Percentiles rank a stretch among this genome's conserved stretches.
Conservation (phyloP, 495 filamentous ascomycete genomes). For the Trichoderma reesei region DNA sequence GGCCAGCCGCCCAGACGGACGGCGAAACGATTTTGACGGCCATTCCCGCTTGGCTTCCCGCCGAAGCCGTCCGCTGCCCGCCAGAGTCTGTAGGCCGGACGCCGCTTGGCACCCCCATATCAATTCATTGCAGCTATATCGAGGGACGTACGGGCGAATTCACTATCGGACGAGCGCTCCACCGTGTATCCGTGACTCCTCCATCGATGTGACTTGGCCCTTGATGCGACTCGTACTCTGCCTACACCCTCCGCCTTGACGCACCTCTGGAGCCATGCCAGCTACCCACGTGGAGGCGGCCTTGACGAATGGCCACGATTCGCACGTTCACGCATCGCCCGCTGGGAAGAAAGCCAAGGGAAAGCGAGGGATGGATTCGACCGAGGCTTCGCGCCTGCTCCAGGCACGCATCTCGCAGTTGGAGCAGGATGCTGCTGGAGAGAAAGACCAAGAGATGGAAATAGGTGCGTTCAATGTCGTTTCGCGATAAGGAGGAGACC, state of each 20-base stretch:
- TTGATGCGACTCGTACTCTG: background rate
- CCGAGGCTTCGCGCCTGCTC: constrained; percentile 79
- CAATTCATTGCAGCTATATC: background rate
- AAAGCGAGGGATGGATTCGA: constrained; percentile 64
- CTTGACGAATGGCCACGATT: constrained; percentile 27
- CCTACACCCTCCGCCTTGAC: constrained; percentile 13
- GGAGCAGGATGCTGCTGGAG: constrained; percentile 81
- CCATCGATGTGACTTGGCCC: constrained; percentile 2
- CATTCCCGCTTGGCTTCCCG: background rate
- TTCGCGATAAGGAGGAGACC: background rate
- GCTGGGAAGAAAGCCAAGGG: constrained; percentile 54
- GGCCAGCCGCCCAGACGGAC: background rate
- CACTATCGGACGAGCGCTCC: background rate
- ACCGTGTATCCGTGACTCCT: background rate
- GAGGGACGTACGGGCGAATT: background rate
- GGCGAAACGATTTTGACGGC: background rate
- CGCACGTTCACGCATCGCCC: constrained; percentile 23
- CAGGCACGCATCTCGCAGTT: constrained; percentile 91
- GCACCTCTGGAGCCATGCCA: constrained; percentile 16
- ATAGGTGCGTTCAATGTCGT: constrained; percentile 67
- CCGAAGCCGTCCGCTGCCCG: background rate
- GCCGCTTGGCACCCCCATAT: background rate
- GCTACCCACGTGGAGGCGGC: constrained; percentile 18
- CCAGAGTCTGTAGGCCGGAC: background rate
- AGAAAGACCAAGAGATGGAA: constrained; percentile 91